phyloP scores from a whole-genome alignment of 768 basidiomycete species.

The Boletus fagicola region DNA sequence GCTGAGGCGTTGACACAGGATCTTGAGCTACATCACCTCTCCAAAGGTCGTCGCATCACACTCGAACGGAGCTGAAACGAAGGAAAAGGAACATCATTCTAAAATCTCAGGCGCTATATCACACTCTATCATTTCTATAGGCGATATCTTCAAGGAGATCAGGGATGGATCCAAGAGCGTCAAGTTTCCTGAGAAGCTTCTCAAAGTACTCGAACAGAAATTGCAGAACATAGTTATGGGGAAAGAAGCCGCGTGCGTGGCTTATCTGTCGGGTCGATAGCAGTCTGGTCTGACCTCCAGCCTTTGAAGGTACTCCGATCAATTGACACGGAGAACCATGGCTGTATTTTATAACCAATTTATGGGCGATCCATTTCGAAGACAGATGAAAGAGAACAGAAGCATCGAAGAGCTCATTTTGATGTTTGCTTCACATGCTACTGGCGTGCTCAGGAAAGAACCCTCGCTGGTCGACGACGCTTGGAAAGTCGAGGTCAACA shows the following conservation, averaged over 20 bases:
- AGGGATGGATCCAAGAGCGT: slow-evolving; percentile 79
- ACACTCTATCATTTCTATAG: slow-evolving; percentile 54
- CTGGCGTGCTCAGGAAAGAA: slow-evolving; percentile 85
- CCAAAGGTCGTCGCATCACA: slow-evolving; percentile 47
- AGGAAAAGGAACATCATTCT: slow-evolving; percentile 64
- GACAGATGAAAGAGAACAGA: slow-evolving; percentile 92
- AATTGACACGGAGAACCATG: slow-evolving; percentile 84
- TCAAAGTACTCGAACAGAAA: slow-evolving; percentile 88
- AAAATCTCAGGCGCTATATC: slow-evolving; percentile 64
- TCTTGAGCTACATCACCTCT: slow-evolving; percentile 67
- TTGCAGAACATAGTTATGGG: slow-evolving; percentile 93
- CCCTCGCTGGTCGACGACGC: slow-evolving; percentile 78
- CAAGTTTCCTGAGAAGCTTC: slow-evolving; percentile 90
- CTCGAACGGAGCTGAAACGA: slow-evolving; percentile 38
- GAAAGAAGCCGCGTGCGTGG: slow-evolving; percentile 78
- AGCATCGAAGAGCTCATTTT: slow-evolving; percentile 98
- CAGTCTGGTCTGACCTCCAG: slow-evolving; percentile 4
- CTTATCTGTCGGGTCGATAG: not conserved
- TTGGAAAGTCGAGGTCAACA: slow-evolving; percentile 92
- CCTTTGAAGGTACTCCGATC: slow-evolving; percentile 74
- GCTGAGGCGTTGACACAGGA: slow-evolving; percentile 40
- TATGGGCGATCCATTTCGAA: slow-evolving; percentile 78
- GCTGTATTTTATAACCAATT: slow-evolving; percentile 92
- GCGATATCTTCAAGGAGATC: slow-evolving; percentile 79
- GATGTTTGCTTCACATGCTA: slow-evolving; percentile 91